Evolutionary conservation across 768 basidiomycete genomes (phyloP).

Genomic region (Krasilnikovozyma curviuscula): DNA sequence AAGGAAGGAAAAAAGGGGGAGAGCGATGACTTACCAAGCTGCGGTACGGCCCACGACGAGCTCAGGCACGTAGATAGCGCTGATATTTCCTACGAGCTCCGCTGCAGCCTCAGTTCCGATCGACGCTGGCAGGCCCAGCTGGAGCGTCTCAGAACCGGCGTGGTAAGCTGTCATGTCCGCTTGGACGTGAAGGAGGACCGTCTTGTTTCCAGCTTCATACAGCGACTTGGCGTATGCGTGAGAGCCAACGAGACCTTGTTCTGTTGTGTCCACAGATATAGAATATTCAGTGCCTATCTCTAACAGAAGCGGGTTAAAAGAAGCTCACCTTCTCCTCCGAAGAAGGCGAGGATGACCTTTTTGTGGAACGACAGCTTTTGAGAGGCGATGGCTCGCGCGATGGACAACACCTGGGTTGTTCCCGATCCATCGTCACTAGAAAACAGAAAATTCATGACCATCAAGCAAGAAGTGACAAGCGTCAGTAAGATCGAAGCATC

Average conservation of each 20-base stretch:
- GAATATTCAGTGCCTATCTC: no score
- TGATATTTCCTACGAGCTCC: slow-evolving; percentile 53
- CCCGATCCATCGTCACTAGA: slow-evolving; percentile 47
- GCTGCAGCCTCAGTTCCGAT: slow-evolving; percentile 61
- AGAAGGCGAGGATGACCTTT: slow-evolving; percentile 61
- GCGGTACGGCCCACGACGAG: slow-evolving; percentile 36
- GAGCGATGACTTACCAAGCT: slow-evolving; percentile 42
- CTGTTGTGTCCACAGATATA: no score
- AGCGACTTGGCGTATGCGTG: slow-evolving; percentile 52
- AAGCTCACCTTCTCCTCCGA: slow-evolving; percentile 82
- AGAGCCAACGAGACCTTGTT: slow-evolving; percentile 69
- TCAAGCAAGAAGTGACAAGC: no score
- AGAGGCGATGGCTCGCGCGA: slow-evolving; percentile 59
- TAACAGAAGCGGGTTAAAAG: no score
- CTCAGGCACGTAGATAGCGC: slow-evolving; percentile 63
- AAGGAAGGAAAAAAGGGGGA: no score
- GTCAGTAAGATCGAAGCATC: no score
- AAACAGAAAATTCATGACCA: no score
- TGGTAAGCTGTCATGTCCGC: slow-evolving; percentile 86
- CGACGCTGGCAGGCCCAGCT: slow-evolving; percentile 55
- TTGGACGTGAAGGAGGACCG: slow-evolving; percentile 67
- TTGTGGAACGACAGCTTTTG: slow-evolving; percentile 36
- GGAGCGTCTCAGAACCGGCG: slow-evolving; percentile 52
- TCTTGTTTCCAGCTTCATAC: slow-evolving; percentile 37
- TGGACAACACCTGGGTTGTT: slow-evolving; percentile 52